phyloP scores from a whole-genome alignment of 345 rosid genomes.

The Hibiscus trionum region DNA sequence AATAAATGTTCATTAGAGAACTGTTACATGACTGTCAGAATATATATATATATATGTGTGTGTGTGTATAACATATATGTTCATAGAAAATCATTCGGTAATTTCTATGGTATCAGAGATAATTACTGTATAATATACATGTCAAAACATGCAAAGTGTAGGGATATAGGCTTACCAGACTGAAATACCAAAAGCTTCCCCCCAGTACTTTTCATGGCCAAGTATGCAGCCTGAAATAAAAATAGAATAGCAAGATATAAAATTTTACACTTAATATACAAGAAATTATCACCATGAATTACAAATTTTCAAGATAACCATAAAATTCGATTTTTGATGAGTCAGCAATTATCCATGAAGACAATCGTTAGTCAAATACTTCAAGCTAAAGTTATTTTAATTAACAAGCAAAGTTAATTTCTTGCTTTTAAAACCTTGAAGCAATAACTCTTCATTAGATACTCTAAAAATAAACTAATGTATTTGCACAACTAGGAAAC shows the following conservation, averaged over 20 bases:
- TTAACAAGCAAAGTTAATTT: no score
- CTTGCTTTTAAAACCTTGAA: no score
- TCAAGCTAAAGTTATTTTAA: not conserved
- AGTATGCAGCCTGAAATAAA: constrained; percentile 67
- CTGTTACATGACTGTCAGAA: no score
- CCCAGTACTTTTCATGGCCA: constrained; percentile 92
- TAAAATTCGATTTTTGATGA: not conserved
- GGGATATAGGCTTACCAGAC: no score
- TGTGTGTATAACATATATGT: no score
- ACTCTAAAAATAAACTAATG: not conserved
- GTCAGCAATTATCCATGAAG: no score
- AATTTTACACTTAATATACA: not conserved
- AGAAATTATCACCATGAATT: not conserved
- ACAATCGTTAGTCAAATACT: not conserved
- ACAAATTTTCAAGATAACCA: not conserved
- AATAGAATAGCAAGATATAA: not conserved
- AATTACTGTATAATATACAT: not conserved
- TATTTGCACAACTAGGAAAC: not conserved
- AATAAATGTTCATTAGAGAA: not conserved
- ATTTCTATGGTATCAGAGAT: not conserved
- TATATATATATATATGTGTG: no score
- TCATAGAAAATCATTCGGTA: not conserved
- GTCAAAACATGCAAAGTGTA: not conserved
- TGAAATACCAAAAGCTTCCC: constrained; percentile 92
- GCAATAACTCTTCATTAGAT: no score